Conservation (phyloP, 75 land plant genomes). For the Cryptomeria japonica region DNA sequence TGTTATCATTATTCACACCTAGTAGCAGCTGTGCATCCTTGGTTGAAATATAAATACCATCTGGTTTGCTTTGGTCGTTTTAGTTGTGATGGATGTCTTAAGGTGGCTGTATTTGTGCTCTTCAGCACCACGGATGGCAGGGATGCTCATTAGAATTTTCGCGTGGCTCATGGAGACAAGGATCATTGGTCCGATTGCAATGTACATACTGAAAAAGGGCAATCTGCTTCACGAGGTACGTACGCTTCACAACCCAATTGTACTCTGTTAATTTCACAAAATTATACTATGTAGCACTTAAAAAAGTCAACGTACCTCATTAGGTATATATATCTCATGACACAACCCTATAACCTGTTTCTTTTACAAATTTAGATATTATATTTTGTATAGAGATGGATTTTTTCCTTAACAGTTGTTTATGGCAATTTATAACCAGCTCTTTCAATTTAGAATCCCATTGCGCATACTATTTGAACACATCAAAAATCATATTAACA, state of each 20-base stretch:
- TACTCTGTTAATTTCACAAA: background rate
- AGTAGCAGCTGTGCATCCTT: background rate
- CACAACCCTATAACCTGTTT: background rate
- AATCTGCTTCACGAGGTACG: conserved; percentile 82
- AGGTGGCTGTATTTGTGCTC: background rate
- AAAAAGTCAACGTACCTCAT: background rate
- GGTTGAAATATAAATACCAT: too few relatives aligned
- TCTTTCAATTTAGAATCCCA: background rate
- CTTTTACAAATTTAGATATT: background rate
- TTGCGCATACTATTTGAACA: background rate
- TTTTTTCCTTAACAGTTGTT: background rate
- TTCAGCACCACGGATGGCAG: conserved; percentile 83
- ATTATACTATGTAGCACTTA: background rate
- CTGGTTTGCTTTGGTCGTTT: background rate
- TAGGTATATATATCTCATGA: background rate
- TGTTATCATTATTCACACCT: background rate
- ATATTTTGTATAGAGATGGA: background rate
- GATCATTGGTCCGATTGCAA: conserved; percentile 42
- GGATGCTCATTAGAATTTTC: conserved; percentile 60
- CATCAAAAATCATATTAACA: background rate
- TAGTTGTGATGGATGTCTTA: background rate
- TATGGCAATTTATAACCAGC: background rate
- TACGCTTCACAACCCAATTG: background rate
- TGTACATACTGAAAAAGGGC: conserved; percentile 61
- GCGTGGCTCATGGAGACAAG: conserved; percentile 70